These are phyloP conservation scores for Eimeria mitis DNA, from an alignment of 169 alveolate species.

Conservation along the genomic window DNA sequence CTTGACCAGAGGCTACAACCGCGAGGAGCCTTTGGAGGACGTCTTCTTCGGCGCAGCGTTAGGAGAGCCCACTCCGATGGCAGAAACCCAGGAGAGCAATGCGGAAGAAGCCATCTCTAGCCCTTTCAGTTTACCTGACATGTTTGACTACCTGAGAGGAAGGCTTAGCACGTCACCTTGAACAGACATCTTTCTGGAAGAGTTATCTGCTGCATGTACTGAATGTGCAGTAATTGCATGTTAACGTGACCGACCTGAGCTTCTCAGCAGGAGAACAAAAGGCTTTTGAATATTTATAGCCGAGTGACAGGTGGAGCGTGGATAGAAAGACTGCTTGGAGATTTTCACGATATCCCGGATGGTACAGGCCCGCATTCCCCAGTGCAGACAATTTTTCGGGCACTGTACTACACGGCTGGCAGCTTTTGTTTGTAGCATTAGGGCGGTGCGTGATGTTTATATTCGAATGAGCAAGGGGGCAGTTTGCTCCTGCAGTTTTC, in stretches of 20 bases:
- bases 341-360: neutral
- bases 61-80: neutral
- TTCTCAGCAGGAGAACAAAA: neutral
- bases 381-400: neutral
- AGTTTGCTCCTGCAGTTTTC: neutral
- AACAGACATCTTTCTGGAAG: neutral
- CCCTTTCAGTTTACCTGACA: conserved; percentile 6
- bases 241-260: neutral
- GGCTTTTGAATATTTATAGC: neutral
- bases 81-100: neutral
- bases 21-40: neutral
- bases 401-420: neutral
- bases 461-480: neutral
- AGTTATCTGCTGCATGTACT: neutral
- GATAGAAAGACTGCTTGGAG: neutral
- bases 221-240: neutral
- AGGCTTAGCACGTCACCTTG: neutral
- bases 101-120: neutral
- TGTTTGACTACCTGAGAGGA: neutral
- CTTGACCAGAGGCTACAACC: neutral
- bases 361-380: neutral
- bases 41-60: neutral
- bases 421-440: neutral
- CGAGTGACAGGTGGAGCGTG: neutral
- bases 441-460: neutral